A percentile compares a stretch with the other conserved stretches of the same genome.
Conservation (phyloP, 805 yeast species). For the Hyphopichia homilentoma region DNA sequence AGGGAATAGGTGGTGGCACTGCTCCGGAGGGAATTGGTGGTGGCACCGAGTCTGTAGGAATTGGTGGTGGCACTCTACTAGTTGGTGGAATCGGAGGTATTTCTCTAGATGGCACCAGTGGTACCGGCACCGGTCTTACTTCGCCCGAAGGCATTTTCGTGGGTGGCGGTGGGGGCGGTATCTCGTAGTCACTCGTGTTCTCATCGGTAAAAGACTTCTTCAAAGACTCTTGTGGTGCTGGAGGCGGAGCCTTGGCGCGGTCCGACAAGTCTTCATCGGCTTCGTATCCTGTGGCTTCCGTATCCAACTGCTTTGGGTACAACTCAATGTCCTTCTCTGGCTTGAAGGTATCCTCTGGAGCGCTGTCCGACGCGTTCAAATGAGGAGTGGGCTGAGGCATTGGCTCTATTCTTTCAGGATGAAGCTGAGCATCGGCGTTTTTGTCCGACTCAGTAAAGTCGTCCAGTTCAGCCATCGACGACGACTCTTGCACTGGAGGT, state of each 20-base stretch:
- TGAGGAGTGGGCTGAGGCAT: background rate
- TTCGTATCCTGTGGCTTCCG: slow-evolving; percentile 57
- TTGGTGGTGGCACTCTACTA: slow-evolving; percentile 7
- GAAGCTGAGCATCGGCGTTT: slow-evolving; percentile 7
- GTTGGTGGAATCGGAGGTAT: slow-evolving; percentile 15
- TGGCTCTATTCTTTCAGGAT: slow-evolving; percentile 2
- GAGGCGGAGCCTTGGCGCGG: slow-evolving; percentile 9
- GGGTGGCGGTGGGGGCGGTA: slow-evolving; percentile 7
- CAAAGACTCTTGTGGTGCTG: too few relatives aligned
- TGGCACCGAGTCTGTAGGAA: slow-evolving; percentile 11
- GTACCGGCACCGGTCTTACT: slow-evolving; percentile 6
- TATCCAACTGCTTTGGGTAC: slow-evolving; percentile 10
- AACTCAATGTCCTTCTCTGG: slow-evolving; percentile 9
- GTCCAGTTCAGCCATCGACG: slow-evolving; percentile 22
- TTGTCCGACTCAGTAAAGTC: slow-evolving; percentile 16
- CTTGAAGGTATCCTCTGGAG: slow-evolving; percentile 3
- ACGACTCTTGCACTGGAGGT: slow-evolving; percentile 5
- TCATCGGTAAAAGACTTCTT: background rate
- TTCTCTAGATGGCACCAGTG: slow-evolving; percentile 8
- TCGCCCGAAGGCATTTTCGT: slow-evolving; percentile 1
- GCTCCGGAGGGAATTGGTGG: slow-evolving; percentile 9
- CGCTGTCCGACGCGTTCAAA: slow-evolving; percentile 7
- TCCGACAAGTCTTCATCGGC: slow-evolving; percentile 57
- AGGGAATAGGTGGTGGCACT: slow-evolving; percentile 16
- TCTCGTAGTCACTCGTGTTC: background rate